phyloP scores from a whole-genome alignment of 805 yeast species.

The Kodamaea restingae region DNA sequence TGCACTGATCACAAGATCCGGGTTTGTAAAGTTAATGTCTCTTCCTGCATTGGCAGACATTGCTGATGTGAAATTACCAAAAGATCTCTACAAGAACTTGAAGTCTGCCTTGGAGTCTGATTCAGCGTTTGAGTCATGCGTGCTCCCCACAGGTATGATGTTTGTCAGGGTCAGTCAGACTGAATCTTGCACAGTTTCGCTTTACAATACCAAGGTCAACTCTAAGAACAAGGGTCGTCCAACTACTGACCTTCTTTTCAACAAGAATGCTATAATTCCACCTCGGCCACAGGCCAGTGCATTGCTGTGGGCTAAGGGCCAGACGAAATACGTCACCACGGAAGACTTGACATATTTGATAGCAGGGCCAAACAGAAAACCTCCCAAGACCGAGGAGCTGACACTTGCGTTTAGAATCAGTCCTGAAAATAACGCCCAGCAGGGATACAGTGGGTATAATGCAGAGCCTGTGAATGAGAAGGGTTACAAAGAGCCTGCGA shows the following conservation, averaged over 20 bases:
- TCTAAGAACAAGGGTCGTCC: constrained; percentile 18
- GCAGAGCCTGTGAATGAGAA: constrained; percentile 15
- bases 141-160: constrained; percentile 53
- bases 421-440: constrained; percentile 40
- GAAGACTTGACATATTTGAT: constrained; percentile 63
- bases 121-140: constrained; percentile 20
- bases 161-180: constrained; percentile 52
- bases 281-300: constrained; percentile 77
- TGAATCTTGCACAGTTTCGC: constrained; percentile 28
- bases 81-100: constrained; percentile 24
- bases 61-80: constrained; percentile 37
- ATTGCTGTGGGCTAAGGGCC: constrained; percentile 82
- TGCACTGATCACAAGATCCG: constrained; percentile 43
- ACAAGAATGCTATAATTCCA: constrained; percentile 64
- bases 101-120: constrained; percentile 20
- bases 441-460: constrained; percentile 26
- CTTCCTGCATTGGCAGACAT: constrained; percentile 65
- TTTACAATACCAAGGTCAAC: constrained; percentile 14
- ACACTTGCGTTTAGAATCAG: constrained; percentile 45
- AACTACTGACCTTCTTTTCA: constrained; percentile 58
- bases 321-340: constrained; percentile 50
- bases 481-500: constrained; percentile 47
- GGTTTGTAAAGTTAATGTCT: constrained; percentile 45
- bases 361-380: constrained; percentile 71
- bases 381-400: constrained; percentile 57